Evolutionary conservation across 768 basidiomycete genomes (phyloP).

Genomic region (Amanita muscaria): DNA sequence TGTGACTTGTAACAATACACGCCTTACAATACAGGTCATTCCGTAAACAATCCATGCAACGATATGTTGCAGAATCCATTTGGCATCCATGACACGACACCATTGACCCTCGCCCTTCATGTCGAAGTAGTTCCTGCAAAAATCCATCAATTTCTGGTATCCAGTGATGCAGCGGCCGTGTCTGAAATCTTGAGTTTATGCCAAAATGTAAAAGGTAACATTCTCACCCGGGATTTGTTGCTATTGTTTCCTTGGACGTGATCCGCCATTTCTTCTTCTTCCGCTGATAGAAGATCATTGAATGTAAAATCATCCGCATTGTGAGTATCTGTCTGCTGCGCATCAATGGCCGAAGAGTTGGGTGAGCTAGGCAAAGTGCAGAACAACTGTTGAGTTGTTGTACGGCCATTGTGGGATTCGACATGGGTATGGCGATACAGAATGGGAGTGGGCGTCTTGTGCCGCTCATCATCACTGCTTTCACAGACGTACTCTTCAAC

Average conservation of each 20-base stretch:
- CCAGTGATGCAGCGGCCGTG: conserved; percentile 1
- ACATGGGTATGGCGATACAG: conserved; percentile 4
- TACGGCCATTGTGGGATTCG: neutral
- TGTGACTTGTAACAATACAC: conserved; percentile 12
- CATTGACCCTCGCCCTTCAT: neutral
- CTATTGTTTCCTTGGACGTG: neutral
- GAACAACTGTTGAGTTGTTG: neutral
- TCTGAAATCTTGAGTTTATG: neutral
- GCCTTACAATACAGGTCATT: conserved; percentile 3
- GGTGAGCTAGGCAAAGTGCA: conserved; percentile 1
- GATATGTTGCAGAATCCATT: neutral
- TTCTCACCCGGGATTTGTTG: neutral
- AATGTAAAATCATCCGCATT: neutral
- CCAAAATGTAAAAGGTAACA: neutral
- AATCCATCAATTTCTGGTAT: neutral
- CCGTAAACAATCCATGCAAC: conserved; percentile 12
- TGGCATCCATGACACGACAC: neutral
- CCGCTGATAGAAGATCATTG: neutral
- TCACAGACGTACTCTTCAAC: neutral
- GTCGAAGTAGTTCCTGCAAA: neutral
- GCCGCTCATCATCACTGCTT: neutral
- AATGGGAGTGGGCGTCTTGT: neutral
- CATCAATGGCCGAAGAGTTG: too few relatives aligned
- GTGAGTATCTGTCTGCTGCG: too few relatives aligned
- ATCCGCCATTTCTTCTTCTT: neutral